A percentile compares a stretch with the other conserved stretches of the same genome.
phyloP scores from a whole-genome alignment of 108 stramenopile species.

The Aurantiochytrium sp. region DNA sequence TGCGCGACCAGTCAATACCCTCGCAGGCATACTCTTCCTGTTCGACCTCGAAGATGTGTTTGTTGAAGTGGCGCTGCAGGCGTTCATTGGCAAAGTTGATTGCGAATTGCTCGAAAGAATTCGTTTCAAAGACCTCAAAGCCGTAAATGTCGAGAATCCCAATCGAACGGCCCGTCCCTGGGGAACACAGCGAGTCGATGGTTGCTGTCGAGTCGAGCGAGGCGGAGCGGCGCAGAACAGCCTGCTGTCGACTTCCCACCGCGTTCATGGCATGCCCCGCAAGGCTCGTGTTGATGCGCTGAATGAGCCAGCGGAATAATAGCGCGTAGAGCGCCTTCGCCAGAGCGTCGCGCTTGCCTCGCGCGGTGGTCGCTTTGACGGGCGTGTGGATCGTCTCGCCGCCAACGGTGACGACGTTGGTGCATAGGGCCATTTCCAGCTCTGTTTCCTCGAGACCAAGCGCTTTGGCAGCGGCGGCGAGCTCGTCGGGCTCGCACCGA shows the following conservation, averaged over 20 bases:
- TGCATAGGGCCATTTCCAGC: slow-evolving; percentile 66
- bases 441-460: slow-evolving; percentile 69
- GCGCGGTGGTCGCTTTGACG: background rate
- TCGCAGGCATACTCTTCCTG: slow-evolving; percentile 79
- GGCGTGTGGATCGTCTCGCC: background rate
- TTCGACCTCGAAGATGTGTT: slow-evolving; percentile 87
- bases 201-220: background rate
- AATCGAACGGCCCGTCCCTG: slow-evolving; percentile 44
- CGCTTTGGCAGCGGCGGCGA: slow-evolving; percentile 56
- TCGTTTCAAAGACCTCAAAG: slow-evolving; percentile 32
- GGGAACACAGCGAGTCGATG: background rate
- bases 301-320: slow-evolving; percentile 42
- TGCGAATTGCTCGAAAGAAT: slow-evolving; percentile 29
- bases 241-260: background rate
- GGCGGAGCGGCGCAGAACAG: background rate
- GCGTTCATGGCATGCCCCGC: slow-evolving; percentile 27
- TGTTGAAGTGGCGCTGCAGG: slow-evolving; percentile 73
- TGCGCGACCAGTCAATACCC: slow-evolving; percentile 91
- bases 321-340: slow-evolving; percentile 41
- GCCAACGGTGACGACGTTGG: slow-evolving; percentile 31
- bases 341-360: slow-evolving; percentile 22
- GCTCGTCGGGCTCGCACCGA: background rate
- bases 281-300: slow-evolving; percentile 30
- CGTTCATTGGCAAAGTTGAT: slow-evolving; percentile 32
- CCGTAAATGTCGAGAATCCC: slow-evolving; percentile 51